Conservation (phyloP, 2,329 filamentous ascomycete genomes). For the Nothopassalora personata region DNA sequence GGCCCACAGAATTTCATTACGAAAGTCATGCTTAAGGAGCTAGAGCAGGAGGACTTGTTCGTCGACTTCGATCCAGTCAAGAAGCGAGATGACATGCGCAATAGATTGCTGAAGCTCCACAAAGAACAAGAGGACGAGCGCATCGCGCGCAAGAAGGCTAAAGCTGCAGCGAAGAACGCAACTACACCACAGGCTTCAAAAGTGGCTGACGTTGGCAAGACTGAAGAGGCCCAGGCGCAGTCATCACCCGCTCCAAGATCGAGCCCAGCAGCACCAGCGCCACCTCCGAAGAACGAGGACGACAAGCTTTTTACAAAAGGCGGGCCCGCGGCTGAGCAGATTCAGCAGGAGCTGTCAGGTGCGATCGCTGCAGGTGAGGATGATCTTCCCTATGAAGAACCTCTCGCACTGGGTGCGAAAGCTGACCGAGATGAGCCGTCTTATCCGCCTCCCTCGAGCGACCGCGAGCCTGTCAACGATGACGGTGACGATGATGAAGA, state of each 20-base stretch:
- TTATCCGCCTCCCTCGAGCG: not conserved
- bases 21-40: constrained; percentile 60
- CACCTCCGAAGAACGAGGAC: not conserved
- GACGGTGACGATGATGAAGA: constrained; percentile 10
- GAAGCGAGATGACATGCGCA: constrained; percentile 62
- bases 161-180: constrained; percentile 9
- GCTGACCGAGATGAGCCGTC: not conserved
- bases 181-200: not conserved
- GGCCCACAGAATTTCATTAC: constrained; percentile 65
- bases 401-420: not conserved
- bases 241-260: not conserved
- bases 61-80: constrained; percentile 49
- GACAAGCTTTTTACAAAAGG: not conserved
- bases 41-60: constrained; percentile 54
- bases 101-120: constrained; percentile 60
- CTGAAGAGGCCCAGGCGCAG: not conserved
- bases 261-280: not conserved
- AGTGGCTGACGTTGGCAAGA: not conserved
- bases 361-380: not conserved
- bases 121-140: constrained; percentile 47
- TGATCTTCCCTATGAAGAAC: not conserved
- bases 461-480: not conserved
- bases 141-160: constrained; percentile 36
- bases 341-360: not conserved
- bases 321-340: not conserved